phyloP scores from a whole-genome alignment of 2,329 filamentous ascomycete genomes.

The Lasiodiplodia gonubiensis region DNA sequence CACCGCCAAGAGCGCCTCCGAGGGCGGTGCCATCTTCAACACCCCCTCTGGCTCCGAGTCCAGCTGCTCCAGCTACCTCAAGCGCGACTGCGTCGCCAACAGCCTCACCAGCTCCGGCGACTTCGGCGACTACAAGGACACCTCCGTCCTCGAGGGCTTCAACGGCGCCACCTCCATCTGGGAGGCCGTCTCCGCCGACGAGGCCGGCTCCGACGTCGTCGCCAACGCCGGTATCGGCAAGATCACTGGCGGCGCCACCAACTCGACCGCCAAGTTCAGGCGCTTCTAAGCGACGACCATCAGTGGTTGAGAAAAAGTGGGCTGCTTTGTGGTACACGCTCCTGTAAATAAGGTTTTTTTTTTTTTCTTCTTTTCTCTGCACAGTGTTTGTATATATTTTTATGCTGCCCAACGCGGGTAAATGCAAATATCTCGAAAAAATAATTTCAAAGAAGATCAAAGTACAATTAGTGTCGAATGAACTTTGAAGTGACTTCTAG shows the following conservation, averaged over 20 bases:
- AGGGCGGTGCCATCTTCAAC: slow-evolving; percentile 40
- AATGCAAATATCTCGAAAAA: neutral
- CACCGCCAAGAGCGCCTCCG: slow-evolving; percentile 39
- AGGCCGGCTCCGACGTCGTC: slow-evolving; percentile 2
- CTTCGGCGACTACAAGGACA: slow-evolving; percentile 26
- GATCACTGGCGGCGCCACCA: slow-evolving; percentile 1
- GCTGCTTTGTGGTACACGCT: neutral
- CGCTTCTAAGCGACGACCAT: neutral
- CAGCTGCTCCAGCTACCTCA: slow-evolving; percentile 20
- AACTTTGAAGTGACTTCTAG: no score
- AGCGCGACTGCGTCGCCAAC: slow-evolving; percentile 26
- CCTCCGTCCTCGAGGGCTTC: slow-evolving; percentile 16
- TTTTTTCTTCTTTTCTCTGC: neutral
- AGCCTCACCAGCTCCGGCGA: slow-evolving; percentile 28
- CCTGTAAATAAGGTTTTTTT: neutral
- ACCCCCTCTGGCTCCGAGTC: slow-evolving; percentile 29
- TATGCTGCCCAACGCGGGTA: neutral
- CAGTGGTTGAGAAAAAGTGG: neutral
- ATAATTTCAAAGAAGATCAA: no score
- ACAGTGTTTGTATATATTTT: neutral
- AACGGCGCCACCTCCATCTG: slow-evolving; percentile 12
- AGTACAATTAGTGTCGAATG: no score
- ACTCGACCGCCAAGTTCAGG: slow-evolving; percentile 14
- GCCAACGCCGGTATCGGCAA: slow-evolving; percentile 27
- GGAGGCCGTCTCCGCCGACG: slow-evolving; percentile 5